phyloP scores from a whole-genome alignment of 2,329 filamentous ascomycete genomes.

The Talaromyces sp. region DNA sequence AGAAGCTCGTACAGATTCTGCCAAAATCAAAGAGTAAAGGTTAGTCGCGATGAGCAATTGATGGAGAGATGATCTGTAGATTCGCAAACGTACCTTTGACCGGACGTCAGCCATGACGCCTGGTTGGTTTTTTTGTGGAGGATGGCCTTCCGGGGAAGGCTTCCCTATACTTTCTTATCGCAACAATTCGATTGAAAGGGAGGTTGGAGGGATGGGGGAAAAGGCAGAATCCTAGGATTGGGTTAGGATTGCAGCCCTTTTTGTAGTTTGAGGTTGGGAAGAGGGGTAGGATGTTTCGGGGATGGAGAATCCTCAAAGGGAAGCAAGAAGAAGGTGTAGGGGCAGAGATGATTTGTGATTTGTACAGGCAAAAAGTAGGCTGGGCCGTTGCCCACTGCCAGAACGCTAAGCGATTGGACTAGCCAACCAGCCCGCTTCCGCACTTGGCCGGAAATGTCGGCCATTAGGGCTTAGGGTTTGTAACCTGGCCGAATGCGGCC shows the following conservation, averaged over 20 bases:
- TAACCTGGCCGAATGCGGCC: neutral
- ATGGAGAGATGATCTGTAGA: neutral
- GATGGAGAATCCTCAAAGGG: slow-evolving; percentile 10
- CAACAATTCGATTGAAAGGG: slow-evolving; percentile 36
- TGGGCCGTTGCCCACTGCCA: slow-evolving; percentile 1
- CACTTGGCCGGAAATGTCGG: slow-evolving; percentile 10
- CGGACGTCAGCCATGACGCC: slow-evolving; percentile 51
- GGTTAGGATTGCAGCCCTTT: slow-evolving; percentile 27
- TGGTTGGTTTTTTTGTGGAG: slow-evolving; percentile 36
- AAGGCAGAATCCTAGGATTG: slow-evolving; percentile 32
- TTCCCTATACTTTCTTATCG: slow-evolving; percentile 37
- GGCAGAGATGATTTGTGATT: slow-evolving; percentile 21
- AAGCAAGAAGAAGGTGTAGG: slow-evolving; percentile 1
- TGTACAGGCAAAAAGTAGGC: slow-evolving; percentile 5
- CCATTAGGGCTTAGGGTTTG: slow-evolving; percentile 15
- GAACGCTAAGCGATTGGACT: slow-evolving; percentile 14
- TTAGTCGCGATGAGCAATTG: slow-evolving; percentile 10
- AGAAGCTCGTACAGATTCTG: slow-evolving; percentile 98
- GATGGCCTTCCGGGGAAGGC: slow-evolving; percentile 49
- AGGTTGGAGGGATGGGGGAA: slow-evolving; percentile 22
- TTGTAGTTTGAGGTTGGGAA: slow-evolving; percentile 23
- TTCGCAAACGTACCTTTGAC: slow-evolving; percentile 44
- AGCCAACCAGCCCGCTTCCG: slow-evolving; percentile 14
- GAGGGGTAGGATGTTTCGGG: slow-evolving; percentile 2
- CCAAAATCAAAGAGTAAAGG: slow-evolving; percentile 35